Percentiles rank a stretch among this genome's conserved stretches.
Conservation (phyloP, 306 rosid genomes). For the Cucurbita moschata region DNA sequence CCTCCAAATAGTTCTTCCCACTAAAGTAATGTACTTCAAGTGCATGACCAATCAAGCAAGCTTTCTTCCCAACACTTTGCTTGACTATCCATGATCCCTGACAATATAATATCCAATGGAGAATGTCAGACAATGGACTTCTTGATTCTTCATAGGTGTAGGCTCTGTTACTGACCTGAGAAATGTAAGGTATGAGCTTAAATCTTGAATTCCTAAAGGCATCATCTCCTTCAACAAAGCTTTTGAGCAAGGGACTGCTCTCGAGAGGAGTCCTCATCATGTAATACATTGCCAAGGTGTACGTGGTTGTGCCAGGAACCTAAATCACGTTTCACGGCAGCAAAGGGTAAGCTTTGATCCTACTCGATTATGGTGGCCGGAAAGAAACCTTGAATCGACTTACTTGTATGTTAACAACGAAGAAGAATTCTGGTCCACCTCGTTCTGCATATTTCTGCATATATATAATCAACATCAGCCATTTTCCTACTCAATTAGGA, state of each 20-base stretch:
- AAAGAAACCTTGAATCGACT: conserved; percentile 10
- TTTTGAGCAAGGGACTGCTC: conserved; percentile 42
- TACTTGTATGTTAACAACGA: conserved; percentile 66
- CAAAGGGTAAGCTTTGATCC: background rate
- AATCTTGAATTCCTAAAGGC: conserved; percentile 75
- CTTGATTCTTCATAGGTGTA: background rate
- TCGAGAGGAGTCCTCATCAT: conserved; percentile 60
- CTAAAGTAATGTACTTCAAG: conserved; percentile 45
- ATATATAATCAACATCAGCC: conserved; percentile 2
- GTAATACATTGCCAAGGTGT: conserved; percentile 63
- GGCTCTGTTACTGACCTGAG: conserved; percentile 43
- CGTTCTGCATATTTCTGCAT: conserved; percentile 47
- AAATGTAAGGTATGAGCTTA: conserved; percentile 80
- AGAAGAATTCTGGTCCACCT: conserved; percentile 75
- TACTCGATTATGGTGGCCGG: background rate
- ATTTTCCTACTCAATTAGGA: background rate
- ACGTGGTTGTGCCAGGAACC: conserved; percentile 56
- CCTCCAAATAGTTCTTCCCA: conserved; percentile 84
- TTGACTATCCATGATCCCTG: conserved; percentile 98
- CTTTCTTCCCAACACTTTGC: conserved; percentile 89
- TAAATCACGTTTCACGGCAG: conserved; percentile 10
- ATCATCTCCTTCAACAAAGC: conserved; percentile 79
- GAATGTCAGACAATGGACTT: background rate
- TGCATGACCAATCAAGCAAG: conserved; percentile 73
- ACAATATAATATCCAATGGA: conserved; percentile 5